These are phyloP conservation scores for Cryptococcus sp. DNA, from an alignment of 1,284 basidiomycete species.

Conservation along the genomic window DNA sequence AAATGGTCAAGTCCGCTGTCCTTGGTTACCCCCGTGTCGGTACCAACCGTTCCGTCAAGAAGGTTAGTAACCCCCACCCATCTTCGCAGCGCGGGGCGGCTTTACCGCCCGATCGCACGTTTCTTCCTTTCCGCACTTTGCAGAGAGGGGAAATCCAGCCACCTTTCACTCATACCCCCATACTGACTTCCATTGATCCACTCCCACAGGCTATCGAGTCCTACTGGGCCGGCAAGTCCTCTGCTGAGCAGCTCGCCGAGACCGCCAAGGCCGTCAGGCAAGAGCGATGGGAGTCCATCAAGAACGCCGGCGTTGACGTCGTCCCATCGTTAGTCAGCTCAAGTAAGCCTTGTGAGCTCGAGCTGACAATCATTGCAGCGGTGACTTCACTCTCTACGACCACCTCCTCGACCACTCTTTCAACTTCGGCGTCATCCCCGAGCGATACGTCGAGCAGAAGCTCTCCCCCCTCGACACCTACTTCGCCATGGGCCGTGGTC, in stretches of 20 bases:
- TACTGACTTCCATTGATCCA: background rate
- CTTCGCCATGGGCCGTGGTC: constrained; percentile 97
- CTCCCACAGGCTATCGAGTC: constrained; percentile 74
- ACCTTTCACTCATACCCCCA: constrained; percentile 5
- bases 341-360: background rate
- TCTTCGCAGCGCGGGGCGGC: no score
- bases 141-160: constrained; percentile 1
- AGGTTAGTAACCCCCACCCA: constrained; percentile 53
- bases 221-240: constrained; percentile 95
- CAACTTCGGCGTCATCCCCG: constrained; percentile 95
- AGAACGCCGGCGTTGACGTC: constrained; percentile 84
- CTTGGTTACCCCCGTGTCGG: constrained; percentile 98
- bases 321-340: constrained; percentile 76
- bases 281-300: constrained; percentile 85
- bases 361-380: constrained; percentile 59
- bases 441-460: constrained; percentile 86
- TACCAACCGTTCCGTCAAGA: constrained; percentile 94
- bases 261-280: constrained; percentile 87
- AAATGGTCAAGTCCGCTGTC: constrained; percentile 68
- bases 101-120: background rate
- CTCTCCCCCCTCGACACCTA: constrained; percentile 91
- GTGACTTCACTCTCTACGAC: constrained; percentile 98
- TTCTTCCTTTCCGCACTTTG: background rate
- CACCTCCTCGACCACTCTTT: constrained; percentile 97
- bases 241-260: constrained; percentile 85